Percentiles rank a stretch among this genome's conserved stretches.
phyloP scores from a whole-genome alignment of 148 eudicot species.

The Silene conica region DNA sequence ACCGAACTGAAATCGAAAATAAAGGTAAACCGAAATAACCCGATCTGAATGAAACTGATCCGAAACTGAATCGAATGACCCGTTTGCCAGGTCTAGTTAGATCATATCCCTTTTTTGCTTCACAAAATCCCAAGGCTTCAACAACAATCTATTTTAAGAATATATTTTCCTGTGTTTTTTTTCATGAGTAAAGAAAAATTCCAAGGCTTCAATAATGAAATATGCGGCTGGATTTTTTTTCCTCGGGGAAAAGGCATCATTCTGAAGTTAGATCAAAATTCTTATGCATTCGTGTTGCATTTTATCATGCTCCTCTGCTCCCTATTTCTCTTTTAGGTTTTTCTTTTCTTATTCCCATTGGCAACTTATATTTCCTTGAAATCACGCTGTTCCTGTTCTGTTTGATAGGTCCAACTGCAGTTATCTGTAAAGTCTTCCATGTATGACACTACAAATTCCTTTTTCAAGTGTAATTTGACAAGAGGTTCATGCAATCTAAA shows the following conservation, averaged over 20 bases:
- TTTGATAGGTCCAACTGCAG: slow-evolving; percentile 55
- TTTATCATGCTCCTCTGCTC: not conserved
- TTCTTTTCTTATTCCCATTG: slow-evolving; percentile 8
- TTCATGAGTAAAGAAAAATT: not conserved
- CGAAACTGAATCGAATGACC: too few species aligned
- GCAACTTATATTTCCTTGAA: slow-evolving; percentile 7
- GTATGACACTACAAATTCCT: slow-evolving; percentile 51
- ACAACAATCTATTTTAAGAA: not conserved
- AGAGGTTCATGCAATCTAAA: slow-evolving; percentile 48
- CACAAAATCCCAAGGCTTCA: not conserved
- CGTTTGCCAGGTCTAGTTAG: too few species aligned
- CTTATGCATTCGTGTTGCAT: not conserved
- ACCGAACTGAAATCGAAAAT: too few species aligned
- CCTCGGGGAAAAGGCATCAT: too few species aligned
- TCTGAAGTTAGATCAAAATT: not conserved
- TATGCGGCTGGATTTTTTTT: too few species aligned
- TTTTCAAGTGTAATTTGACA: slow-evolving; percentile 53
- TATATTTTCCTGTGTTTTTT: too few species aligned
- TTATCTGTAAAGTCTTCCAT: slow-evolving; percentile 38
- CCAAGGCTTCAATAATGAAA: too few species aligned
- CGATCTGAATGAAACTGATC: too few species aligned
- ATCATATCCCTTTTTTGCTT: not conserved
- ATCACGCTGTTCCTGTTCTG: slow-evolving; percentile 13
- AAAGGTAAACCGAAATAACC: too few species aligned
- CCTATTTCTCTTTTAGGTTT: not conserved